Evolutionary conservation across 805 yeast species (phyloP).

Genomic region (Kazachstania viticola): DNA sequence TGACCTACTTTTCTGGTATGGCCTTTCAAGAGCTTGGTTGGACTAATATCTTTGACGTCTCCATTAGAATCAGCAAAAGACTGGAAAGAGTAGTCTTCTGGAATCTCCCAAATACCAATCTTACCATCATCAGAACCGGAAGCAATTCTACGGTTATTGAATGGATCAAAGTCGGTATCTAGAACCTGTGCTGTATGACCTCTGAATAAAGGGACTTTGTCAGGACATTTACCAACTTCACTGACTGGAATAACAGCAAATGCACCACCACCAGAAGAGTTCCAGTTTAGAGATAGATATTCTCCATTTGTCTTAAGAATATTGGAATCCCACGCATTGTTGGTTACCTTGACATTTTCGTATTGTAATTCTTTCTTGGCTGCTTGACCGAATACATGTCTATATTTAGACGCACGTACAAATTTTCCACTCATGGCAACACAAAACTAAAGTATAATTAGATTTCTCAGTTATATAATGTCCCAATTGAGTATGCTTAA

Average conservation of each 20-base stretch:
- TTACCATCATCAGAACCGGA: constrained; percentile 77
- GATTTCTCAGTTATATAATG: too few relatives aligned
- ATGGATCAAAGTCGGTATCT: constrained; percentile 94
- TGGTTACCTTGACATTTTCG: constrained; percentile 53
- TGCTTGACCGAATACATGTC: constrained; percentile 93
- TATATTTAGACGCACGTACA: constrained; percentile 92
- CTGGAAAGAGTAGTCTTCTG: constrained; percentile 66
- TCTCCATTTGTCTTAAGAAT: constrained; percentile 78
- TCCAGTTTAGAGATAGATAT: constrained; percentile 82
- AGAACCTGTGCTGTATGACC: constrained; percentile 94
- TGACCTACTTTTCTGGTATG: constrained; percentile 93
- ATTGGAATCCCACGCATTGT: constrained; percentile 95
- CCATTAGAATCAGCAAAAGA: constrained; percentile 44
- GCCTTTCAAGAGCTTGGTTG: constrained; percentile 63
- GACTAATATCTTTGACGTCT: constrained; percentile 55
- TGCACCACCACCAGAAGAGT: constrained; percentile 94
- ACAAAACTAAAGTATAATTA: too few relatives aligned
- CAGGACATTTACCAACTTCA: constrained; percentile 90
- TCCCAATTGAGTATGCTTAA: too few relatives aligned
- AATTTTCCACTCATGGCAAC: constrained; percentile 74
- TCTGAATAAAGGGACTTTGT: constrained; percentile 81
- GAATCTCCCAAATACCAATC: constrained; percentile 80
- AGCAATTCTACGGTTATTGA: constrained; percentile 60
- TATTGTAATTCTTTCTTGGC: constrained; percentile 38
- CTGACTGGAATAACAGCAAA: constrained; percentile 82